A percentile compares a stretch with the other conserved stretches of the same genome.
phyloP scores from a whole-genome alignment of 192 early-diverging fungal genomes.

The Diversispora eburnea region DNA sequence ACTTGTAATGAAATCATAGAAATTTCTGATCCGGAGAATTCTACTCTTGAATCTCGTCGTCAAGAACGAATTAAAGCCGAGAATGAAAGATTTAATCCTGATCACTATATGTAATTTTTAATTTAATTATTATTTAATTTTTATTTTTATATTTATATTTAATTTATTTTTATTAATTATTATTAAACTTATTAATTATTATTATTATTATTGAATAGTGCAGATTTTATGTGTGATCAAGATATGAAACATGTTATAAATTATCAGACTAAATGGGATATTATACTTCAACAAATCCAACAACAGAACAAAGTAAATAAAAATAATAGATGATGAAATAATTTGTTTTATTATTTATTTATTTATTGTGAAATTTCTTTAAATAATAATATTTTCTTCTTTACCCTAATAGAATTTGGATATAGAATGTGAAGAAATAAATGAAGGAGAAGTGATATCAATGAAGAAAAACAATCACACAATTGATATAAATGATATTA shows the following conservation, averaged over 20 bases:
- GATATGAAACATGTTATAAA: constrained; percentile 76
- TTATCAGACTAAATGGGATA: constrained; percentile 67
- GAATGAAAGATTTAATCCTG: constrained; percentile 85
- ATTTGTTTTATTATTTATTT: no score
- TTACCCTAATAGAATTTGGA: no score
- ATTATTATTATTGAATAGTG: constrained; percentile 35
- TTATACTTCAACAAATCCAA: constrained; percentile 62
- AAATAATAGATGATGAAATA: constrained; percentile 22
- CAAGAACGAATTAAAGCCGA: constrained; percentile 64
- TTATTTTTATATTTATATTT: not conserved
- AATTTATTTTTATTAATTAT: no score
- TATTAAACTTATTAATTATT: not conserved
- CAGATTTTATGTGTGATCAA: constrained; percentile 81
- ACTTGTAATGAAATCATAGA: constrained; percentile 70
- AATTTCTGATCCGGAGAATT: constrained; percentile 56
- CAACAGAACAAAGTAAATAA: constrained; percentile 38
- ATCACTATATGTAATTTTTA: constrained; percentile 76
- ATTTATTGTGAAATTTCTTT: no score
- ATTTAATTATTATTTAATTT: constrained; percentile 1
- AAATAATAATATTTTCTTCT: no score
- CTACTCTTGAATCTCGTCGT: constrained; percentile 50
- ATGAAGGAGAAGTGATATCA: no score
- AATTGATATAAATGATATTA: no score
- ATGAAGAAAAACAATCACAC: no score
- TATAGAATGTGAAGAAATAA: no score